These are phyloP conservation scores for Phaseolus lunatus DNA, from an alignment of 306 rosid genomes.

Conservation along the genomic window DNA sequence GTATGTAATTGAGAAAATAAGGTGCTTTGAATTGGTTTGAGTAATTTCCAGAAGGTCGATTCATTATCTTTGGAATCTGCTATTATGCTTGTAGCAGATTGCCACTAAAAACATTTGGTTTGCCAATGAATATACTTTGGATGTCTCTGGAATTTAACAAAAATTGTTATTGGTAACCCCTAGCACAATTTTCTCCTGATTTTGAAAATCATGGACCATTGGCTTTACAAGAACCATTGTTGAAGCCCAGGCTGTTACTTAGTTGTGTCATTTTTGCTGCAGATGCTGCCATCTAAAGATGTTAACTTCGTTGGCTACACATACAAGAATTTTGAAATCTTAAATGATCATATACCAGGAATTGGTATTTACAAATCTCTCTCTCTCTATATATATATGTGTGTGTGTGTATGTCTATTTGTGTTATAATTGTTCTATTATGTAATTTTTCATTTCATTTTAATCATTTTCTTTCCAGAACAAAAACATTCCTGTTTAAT, in stretches of 20 bases:
- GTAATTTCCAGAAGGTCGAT: slow-evolving; percentile 19
- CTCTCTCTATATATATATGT: neutral
- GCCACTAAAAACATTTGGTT: slow-evolving; percentile 15
- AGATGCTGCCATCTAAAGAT: slow-evolving; percentile 96
- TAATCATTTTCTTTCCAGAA: slow-evolving; percentile 17
- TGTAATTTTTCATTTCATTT: slow-evolving; percentile 21
- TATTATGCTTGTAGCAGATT: slow-evolving; percentile 17
- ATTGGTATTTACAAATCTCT: slow-evolving; percentile 61
- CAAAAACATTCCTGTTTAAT: neutral
- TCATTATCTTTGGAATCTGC: slow-evolving; percentile 4
- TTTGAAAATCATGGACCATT: slow-evolving; percentile 8
- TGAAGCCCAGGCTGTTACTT: slow-evolving; percentile 39
- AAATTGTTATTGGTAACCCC: slow-evolving; percentile 18
- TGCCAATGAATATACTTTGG: slow-evolving; percentile 5
- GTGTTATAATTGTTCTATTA: neutral
- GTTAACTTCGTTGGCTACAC: slow-evolving; percentile 94
- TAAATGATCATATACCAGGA: slow-evolving; percentile 78
- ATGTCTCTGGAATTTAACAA: slow-evolving; percentile 19
- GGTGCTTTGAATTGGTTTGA: slow-evolving; percentile 23
- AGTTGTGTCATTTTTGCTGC: slow-evolving; percentile 48
- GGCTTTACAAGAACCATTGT: slow-evolving; percentile 13
- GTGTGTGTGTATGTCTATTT: neutral
- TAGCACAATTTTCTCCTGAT: slow-evolving; percentile 9
- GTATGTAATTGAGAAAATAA: slow-evolving; percentile 25
- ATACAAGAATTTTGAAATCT: slow-evolving; percentile 85